phyloP scores from a whole-genome alignment of 192 early-diverging fungal species.

The Podila epigama region DNA sequence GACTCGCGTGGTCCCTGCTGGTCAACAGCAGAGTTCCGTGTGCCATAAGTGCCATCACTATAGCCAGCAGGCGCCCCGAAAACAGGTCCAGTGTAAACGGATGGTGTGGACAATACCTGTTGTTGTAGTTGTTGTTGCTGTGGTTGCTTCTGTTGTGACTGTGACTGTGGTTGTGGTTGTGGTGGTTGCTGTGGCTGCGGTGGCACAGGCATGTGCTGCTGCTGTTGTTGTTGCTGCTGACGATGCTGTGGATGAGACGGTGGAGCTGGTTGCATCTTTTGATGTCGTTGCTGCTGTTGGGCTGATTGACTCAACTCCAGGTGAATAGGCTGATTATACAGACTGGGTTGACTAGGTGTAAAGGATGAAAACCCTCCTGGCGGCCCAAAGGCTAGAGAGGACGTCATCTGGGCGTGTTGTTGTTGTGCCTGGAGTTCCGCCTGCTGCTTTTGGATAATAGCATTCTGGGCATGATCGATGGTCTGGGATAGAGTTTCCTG shows the following conservation, averaged over 20 bases:
- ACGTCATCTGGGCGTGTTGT: constrained; percentile 15
- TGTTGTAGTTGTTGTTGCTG: constrained; percentile 11
- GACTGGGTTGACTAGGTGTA: background rate
- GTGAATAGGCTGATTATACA: background rate
- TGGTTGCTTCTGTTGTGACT: constrained; percentile 14
- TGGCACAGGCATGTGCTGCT: constrained; percentile 18
- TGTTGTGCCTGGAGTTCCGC: constrained; percentile 27
- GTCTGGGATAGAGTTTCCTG: constrained; percentile 17
- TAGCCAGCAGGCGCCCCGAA: constrained; percentile 30
- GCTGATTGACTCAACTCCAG: background rate
- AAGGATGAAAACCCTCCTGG: constrained; percentile 5
- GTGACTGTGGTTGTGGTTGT: constrained; percentile 28
- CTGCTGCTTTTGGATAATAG: constrained; percentile 28
- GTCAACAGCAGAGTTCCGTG: background rate
- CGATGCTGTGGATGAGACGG: constrained; percentile 11
- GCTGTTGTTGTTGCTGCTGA: constrained; percentile 28
- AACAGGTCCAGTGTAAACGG: constrained; percentile 6
- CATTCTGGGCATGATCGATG: constrained; percentile 25
- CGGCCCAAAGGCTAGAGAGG: constrained; percentile 30
- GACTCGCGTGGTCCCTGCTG: constrained; percentile 23
- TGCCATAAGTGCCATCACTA: constrained; percentile 14
- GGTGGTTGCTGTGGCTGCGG: background rate
- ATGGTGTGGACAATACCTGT: background rate
- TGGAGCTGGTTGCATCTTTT: background rate
- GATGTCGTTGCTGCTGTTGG: background rate